A percentile compares a stretch with the other conserved stretches of the same genome.
These are phyloP conservation scores for Fomitopsis serialis DNA, from an alignment of 768 basidiomycete genomes.

Conservation along the genomic window DNA sequence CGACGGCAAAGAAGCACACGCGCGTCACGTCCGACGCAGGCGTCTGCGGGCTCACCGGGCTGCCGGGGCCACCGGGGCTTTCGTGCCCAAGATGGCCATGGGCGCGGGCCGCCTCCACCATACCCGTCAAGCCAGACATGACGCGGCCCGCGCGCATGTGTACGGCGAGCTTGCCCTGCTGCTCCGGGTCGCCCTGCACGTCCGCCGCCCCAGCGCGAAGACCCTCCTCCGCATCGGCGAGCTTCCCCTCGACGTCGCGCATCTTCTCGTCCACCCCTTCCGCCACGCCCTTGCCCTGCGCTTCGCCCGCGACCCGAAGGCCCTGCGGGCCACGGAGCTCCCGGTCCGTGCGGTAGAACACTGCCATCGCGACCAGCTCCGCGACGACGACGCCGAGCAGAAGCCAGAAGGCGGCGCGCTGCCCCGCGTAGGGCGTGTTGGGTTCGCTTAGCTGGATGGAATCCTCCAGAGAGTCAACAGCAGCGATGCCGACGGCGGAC, in stretches of 20 bases:
- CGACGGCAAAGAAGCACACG: too few species aligned
- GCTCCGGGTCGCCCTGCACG: too few species aligned
- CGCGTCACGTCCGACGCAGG: neutral
- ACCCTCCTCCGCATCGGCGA: too few species aligned
- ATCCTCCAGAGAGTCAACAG: constrained; percentile 42
- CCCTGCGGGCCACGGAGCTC: constrained; percentile 4
- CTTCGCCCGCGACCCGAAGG: neutral
- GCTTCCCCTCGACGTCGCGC: too few species aligned
- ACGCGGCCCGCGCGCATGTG: too few species aligned
- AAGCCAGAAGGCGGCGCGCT: constrained; percentile 36
- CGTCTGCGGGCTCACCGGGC: neutral
- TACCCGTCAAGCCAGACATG: too few species aligned
- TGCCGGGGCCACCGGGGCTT: too few species aligned
- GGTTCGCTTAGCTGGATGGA: constrained; percentile 32
- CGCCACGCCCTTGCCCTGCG: neutral
- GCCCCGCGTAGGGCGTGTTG: constrained; percentile 32
- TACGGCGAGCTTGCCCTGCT: too few species aligned
- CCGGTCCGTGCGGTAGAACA: constrained; percentile 28
- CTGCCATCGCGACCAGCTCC: constrained; percentile 27
- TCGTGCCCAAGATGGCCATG: too few species aligned
- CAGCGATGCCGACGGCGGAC: constrained; percentile 44
- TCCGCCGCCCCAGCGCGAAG: too few species aligned
- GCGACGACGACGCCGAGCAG: constrained; percentile 25
- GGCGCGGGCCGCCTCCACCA: too few species aligned
- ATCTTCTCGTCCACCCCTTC: neutral